Percentiles rank a stretch among this genome's conserved stretches.
These are phyloP conservation scores for Diplogelasinospora grovesii DNA, from an alignment of 495 filamentous ascomycete genomes.

Conservation along the genomic window DNA sequence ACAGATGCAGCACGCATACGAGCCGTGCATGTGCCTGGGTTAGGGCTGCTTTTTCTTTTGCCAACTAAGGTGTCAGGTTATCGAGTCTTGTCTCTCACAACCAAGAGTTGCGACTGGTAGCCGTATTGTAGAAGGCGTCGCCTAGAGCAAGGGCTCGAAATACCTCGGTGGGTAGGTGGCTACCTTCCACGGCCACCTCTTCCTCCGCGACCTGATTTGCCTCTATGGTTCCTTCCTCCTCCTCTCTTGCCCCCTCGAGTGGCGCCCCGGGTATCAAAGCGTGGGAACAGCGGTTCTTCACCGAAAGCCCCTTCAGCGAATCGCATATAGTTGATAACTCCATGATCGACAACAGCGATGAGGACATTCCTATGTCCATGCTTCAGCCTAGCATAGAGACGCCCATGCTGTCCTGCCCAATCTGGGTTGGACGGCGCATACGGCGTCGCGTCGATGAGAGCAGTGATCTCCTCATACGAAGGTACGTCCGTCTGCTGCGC, in stretches of 20 bases:
- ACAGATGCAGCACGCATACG: too few relatives aligned
- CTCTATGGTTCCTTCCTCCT: conserved; percentile 30
- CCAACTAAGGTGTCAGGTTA: too few relatives aligned
- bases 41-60: too few relatives aligned
- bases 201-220: conserved; percentile 17
- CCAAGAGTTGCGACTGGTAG: too few relatives aligned
- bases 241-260: conserved; percentile 34
- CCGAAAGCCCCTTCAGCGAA: conserved; percentile 75
- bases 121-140: too few relatives aligned
- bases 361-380: conserved; percentile 80
- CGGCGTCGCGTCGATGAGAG: conserved; percentile 62
- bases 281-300: conserved; percentile 61
- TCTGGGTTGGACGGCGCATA: conserved; percentile 51
- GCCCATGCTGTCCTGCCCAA: conserved; percentile 39
- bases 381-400: conserved; percentile 61
- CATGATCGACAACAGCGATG: conserved; percentile 82
- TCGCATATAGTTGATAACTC: conserved; percentile 79
- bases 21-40: too few relatives aligned
- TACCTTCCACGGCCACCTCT: conserved; percentile 32
- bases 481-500: conserved; percentile 67
- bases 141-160: too few relatives aligned
- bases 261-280: conserved; percentile 30
- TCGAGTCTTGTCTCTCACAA: too few relatives aligned
- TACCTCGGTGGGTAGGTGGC: too few relatives aligned
- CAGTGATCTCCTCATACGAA: conserved; percentile 59